Conservation (phyloP, 2,329 filamentous ascomycete genomes). For the Tolypocladium inflatum region DNA sequence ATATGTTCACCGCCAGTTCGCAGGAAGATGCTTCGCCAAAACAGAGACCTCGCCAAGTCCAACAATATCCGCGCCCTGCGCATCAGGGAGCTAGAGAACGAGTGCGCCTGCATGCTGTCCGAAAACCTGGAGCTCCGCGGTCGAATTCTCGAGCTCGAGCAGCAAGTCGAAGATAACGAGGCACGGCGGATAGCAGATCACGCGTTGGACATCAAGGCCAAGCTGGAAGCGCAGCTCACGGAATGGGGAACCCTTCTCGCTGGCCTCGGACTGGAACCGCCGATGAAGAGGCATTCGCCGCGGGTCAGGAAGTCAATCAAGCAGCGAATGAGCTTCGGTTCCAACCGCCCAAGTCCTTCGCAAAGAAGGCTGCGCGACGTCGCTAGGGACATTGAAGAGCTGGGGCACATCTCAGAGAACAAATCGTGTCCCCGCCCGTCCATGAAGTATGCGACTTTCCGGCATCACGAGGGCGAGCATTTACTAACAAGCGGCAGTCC, state of each 20-base stretch:
- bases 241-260: conserved; percentile 61
- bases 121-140: conserved; percentile 68
- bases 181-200: conserved; percentile 53
- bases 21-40: conserved; percentile 71
- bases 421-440: conserved; percentile 59
- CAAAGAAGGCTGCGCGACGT: conserved; percentile 48
- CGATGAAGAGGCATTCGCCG: conserved; percentile 37
- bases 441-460: conserved; percentile 47
- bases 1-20: conserved; percentile 46
- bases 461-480: background rate
- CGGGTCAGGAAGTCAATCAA: conserved; percentile 30
- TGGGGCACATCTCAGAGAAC: conserved; percentile 54
- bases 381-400: conserved; percentile 42
- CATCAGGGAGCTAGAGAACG: conserved; percentile 67
- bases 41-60: conserved; percentile 70
- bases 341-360: conserved; percentile 35
- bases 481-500: conserved; percentile 33
- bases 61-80: conserved; percentile 71
- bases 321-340: conserved; percentile 29
- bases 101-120: conserved; percentile 64
- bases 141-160: conserved; percentile 60
- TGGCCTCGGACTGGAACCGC: conserved; percentile 52
- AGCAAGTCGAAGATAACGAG: conserved; percentile 53
- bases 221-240: conserved; percentile 61
- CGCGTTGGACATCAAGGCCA: conserved; percentile 58